A percentile compares a stretch with the other conserved stretches of the same genome.
Conservation (phyloP, 345 rosid species). For the Arabidopsis thaliana region DNA sequence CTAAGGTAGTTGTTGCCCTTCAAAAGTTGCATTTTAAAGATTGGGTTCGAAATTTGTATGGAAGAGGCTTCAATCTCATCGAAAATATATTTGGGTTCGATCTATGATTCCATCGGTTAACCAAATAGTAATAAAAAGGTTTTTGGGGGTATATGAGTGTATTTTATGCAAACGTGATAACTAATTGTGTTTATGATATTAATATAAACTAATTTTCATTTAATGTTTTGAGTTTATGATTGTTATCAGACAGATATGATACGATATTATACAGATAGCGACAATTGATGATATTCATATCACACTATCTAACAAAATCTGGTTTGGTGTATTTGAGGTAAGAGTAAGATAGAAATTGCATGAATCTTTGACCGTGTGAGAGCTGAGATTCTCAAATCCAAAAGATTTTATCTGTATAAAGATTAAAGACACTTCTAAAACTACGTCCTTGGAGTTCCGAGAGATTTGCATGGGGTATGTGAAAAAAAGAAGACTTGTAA, state of each 20-base stretch:
- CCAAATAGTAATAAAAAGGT: not conserved
- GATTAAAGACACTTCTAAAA: not conserved
- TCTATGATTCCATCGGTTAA: not conserved
- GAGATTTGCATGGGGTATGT: slow-evolving; percentile 42
- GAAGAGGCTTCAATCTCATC: not conserved
- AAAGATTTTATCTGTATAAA: slow-evolving; percentile 41
- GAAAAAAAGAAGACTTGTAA: slow-evolving; percentile 38
- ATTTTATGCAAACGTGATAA: not conserved
- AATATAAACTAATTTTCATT: not conserved
- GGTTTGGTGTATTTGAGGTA: slow-evolving; percentile 41
- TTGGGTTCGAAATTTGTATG: not conserved
- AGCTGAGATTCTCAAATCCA: slow-evolving; percentile 42
- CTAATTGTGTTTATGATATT: not conserved
- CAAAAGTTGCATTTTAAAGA: not conserved
- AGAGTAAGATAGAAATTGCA: slow-evolving; percentile 35
- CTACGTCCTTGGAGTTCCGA: slow-evolving; percentile 30
- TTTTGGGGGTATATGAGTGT: not conserved
- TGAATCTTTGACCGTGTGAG: slow-evolving; percentile 41
- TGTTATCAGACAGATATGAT: not conserved
- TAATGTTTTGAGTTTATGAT: not conserved
- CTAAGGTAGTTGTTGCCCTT: not conserved
- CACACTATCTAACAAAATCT: slow-evolving; percentile 35
- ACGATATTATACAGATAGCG: not conserved
- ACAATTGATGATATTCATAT: slow-evolving; percentile 22
- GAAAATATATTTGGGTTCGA: not conserved